Base-by-base conservation (phyloP, 257 asterid species). In the Striga asiatica region DNA sequence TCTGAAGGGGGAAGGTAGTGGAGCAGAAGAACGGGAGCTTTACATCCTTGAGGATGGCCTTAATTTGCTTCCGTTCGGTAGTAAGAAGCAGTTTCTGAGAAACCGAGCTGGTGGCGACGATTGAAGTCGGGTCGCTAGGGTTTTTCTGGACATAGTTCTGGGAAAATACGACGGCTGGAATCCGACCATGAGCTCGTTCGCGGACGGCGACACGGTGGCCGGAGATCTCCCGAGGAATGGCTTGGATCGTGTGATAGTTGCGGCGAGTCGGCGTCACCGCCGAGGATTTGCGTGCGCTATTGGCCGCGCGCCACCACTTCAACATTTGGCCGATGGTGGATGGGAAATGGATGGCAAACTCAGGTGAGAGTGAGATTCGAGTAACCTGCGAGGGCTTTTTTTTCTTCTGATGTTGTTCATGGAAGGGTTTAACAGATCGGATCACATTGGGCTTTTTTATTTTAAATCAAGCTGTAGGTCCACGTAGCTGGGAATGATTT, bases 181-280 rank as follows among this genome's bases (percentile, higher is more conserved):
- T 81, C 47, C 94, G 98, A 35, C 98, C 96, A 63, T 80, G 94
- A 24, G 77, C 75, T 47, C 98, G 80, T 42, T 91, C 95, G 7
- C 84, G 81, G 35, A 53, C 64, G 64, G 98, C 70, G 60, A 84
- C 69, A 58, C 96, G 71, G 69, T 60, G 68, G 19, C 98, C 98
- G n/a, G 75, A 66, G 23, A 74, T 57, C 60, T 91, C 96, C 37
- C 98, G 75, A 3, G 96, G 95, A 18, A 81, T 70, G 46, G 95
- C 96, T 77, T 91, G 95, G 45, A 91, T 86, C 23, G 98, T 91
- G 60, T 86, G 89, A 68, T 56, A 82, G 0, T 72, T 56, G 11
- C 93, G 83, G 16, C 46, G 27, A 54, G 25, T 41, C 29, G 71
- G 61, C 2, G 21, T 29, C 52, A 52, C 71, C 37, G 68, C 43